These are phyloP conservation scores for Debaryomyces sp. DNA, from an alignment of 1,139 yeast genomes.

Conservation along the genomic window DNA sequence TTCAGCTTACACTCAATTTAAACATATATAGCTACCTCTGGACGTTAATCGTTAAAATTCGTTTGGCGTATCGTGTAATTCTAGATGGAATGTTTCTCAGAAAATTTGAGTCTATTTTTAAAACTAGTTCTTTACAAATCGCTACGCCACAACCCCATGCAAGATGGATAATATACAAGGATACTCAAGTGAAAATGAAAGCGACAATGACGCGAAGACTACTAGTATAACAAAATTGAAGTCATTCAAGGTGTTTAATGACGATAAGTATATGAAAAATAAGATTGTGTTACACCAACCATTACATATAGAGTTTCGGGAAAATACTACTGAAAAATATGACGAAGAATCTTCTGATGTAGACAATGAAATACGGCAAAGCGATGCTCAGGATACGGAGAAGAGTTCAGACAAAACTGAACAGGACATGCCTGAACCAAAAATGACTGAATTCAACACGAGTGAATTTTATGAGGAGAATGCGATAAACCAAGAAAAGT, in stretches of 20 bases:
- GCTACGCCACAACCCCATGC: background rate
- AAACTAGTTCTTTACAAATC: background rate
- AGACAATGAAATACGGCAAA: background rate
- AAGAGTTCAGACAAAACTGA: background rate
- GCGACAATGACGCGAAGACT: background rate
- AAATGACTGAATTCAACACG: background rate
- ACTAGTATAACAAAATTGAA: background rate
- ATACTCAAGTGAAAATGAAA: conserved; percentile 4
- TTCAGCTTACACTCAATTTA: background rate
- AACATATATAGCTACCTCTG: background rate
- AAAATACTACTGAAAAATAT: background rate
- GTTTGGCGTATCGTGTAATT: conserved; percentile 1
- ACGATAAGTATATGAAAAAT: background rate
- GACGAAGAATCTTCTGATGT: background rate
- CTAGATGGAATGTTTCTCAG: background rate
- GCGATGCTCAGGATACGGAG: background rate
- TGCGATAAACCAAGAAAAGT: background rate
- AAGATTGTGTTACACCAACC: background rate
- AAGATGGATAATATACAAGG: conserved; percentile 5
- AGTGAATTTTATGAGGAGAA: conserved; percentile 4
- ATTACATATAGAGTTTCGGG: background rate
- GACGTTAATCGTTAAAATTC: background rate
- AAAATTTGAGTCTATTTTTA: background rate
- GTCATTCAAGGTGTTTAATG: background rate
- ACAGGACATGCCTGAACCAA: background rate